phyloP scores from a whole-genome alignment of 2,329 filamentous ascomycete species.

The Mycocentrospora acerina region DNA sequence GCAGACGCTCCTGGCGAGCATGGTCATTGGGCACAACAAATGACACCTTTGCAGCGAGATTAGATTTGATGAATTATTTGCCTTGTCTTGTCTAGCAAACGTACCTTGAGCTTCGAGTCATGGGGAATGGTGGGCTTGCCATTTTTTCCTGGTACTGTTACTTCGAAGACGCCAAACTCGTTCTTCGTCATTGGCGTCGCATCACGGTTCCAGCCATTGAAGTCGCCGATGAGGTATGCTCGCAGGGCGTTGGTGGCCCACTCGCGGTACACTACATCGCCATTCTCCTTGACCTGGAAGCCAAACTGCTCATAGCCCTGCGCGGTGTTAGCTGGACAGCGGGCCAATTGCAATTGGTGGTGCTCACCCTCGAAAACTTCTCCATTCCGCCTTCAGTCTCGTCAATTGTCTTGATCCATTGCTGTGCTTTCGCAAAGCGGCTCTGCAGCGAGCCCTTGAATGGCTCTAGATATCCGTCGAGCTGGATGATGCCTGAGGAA shows the following conservation, averaged over 20 bases:
- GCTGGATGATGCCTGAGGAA: conserved; percentile 72
- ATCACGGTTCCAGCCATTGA: conserved; percentile 87
- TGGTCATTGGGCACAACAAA: conserved; percentile 78
- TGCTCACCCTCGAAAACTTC: conserved; percentile 77
- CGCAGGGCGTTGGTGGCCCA: conserved; percentile 90
- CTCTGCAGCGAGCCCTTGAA: conserved; percentile 76
- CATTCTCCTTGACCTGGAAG: conserved; percentile 76
- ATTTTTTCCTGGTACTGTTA: conserved; percentile 70
- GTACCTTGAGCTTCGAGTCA: conserved; percentile 93
- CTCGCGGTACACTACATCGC: conserved; percentile 88
- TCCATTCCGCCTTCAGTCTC: conserved; percentile 85
- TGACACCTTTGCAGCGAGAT: conserved; percentile 63
- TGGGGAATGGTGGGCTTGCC: conserved; percentile 81
- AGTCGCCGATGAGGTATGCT: conserved; percentile 89
- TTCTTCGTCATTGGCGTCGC: conserved; percentile 87
- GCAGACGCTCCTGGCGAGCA: conserved; percentile 76
- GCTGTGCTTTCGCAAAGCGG: conserved; percentile 75
- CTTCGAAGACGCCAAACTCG: conserved; percentile 82
- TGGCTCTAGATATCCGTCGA: conserved; percentile 88
- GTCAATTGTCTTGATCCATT: conserved; percentile 84
- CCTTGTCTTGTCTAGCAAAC: conserved; percentile 10
- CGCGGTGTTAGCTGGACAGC: conserved; percentile 16
- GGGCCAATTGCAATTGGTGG: not conserved
- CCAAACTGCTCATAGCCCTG: conserved; percentile 87
- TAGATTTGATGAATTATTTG: not conserved